Percentiles rank a stretch among this genome's conserved stretches.
Conservation (phyloP, 495 filamentous ascomycete species). For the Neurospora sp. region DNA sequence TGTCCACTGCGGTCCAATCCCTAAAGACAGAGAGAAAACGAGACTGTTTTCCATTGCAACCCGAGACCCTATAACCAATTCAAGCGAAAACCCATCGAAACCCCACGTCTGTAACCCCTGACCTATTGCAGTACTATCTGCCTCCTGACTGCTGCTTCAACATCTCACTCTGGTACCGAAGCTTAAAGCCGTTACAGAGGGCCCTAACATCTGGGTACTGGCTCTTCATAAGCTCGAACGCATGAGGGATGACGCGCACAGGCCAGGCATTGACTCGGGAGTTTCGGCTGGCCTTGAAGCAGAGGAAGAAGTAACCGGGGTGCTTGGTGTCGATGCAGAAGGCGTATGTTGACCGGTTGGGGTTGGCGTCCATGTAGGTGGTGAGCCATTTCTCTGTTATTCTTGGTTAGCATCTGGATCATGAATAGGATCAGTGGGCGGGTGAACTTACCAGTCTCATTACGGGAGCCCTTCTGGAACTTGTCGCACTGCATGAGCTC, state of each 20-base stretch:
- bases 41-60: background rate
- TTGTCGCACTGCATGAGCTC: slow-evolving; percentile 91
- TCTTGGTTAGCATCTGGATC: slow-evolving; percentile 20
- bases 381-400: slow-evolving; percentile 80
- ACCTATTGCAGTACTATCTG: slow-evolving; percentile 10
- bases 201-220: slow-evolving; percentile 89
- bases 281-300: slow-evolving; percentile 80
- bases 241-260: slow-evolving; percentile 81
- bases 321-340: slow-evolving; percentile 91
- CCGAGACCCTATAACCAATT: background rate
- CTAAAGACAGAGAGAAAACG: background rate
- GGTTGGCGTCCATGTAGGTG: slow-evolving; percentile 92
- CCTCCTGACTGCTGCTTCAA: slow-evolving; percentile 30
- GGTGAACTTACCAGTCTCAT: slow-evolving; percentile 66
- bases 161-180: slow-evolving; percentile 42
- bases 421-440: background rate
- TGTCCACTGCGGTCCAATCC: background rate
- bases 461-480: slow-evolving; percentile 68
- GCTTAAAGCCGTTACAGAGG: slow-evolving; percentile 74
- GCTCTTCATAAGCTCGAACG: slow-evolving; percentile 74
- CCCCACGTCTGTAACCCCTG: background rate
- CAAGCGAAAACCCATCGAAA: background rate
- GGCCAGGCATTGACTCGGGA: slow-evolving; percentile 69
- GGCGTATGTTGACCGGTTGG: slow-evolving; percentile 81
- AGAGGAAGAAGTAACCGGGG: slow-evolving; percentile 88